Conservation (phyloP, 345 rosid species). For the Excoecaria agallocha region DNA sequence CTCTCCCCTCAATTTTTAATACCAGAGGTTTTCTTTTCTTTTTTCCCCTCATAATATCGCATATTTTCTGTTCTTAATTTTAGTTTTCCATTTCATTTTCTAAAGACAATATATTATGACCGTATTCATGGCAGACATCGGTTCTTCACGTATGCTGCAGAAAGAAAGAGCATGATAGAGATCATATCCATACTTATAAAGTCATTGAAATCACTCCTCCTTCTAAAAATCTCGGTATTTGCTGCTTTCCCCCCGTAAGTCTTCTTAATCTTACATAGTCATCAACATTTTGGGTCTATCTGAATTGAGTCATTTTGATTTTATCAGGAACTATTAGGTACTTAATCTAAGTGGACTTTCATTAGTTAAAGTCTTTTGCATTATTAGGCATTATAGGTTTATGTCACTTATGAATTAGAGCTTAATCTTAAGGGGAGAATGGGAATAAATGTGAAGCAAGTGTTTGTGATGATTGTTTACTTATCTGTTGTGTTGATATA, state of each 20-base stretch:
- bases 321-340: background rate
- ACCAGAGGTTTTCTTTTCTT: background rate
- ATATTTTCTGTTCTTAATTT: background rate
- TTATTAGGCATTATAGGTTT: background rate
- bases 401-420: background rate
- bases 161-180: slow-evolving; percentile 67
- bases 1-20: too few species aligned
- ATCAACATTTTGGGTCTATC: background rate
- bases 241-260: slow-evolving; percentile 76
- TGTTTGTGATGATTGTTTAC: too few species aligned
- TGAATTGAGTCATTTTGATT: background rate
- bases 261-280: background rate
- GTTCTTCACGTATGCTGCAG: slow-evolving; percentile 48
- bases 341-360: too few species aligned
- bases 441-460: too few species aligned
- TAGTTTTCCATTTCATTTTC: background rate
- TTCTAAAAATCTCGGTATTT: slow-evolving; percentile 83
- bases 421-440: background rate
- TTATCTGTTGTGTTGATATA: too few species aligned
- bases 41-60: background rate
- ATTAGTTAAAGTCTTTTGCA: background rate
- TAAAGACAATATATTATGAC: background rate
- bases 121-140: slow-evolving; percentile 29
- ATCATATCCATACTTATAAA: slow-evolving; percentile 62
- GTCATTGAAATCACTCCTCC: slow-evolving; percentile 93